Evolutionary conservation across 768 basidiomycete species (phyloP).

Genomic region (Suillus ampliporus): DNA sequence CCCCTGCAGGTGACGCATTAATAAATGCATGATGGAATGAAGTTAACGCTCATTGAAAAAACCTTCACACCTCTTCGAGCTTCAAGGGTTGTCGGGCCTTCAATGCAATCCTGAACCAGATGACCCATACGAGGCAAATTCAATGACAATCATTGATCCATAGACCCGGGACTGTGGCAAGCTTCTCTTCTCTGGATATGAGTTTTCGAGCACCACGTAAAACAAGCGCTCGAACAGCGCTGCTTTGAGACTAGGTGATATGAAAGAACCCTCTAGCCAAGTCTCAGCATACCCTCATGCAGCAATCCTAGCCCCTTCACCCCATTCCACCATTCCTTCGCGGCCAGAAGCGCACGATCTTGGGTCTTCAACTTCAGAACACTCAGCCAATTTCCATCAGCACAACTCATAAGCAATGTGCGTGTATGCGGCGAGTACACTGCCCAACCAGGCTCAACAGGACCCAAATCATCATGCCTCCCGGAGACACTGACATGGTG

Average conservation of each 20-base stretch:
- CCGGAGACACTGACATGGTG: conserved; percentile 34
- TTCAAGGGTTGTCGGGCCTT: background rate
- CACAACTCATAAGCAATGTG: conserved; percentile 61
- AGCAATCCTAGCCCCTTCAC: conserved; percentile 42
- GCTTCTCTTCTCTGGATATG: background rate
- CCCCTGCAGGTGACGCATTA: background rate
- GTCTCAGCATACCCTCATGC: conserved; percentile 15
- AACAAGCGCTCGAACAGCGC: background rate
- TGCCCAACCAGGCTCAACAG: conserved; percentile 46
- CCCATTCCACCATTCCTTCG: conserved; percentile 85
- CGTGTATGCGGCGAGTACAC: conserved; percentile 45
- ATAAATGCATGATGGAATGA: background rate
- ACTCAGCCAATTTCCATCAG: conserved; percentile 53
- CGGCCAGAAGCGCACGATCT: conserved; percentile 56
- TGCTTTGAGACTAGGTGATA: background rate
- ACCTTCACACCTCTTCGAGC: background rate
- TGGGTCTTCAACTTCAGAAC: conserved; percentile 67
- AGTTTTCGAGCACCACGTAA: background rate
- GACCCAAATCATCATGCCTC: conserved; percentile 16
- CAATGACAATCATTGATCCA: background rate
- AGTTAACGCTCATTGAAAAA: background rate
- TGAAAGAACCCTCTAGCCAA: conserved; percentile 1
- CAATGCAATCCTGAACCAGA: background rate
- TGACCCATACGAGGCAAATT: background rate
- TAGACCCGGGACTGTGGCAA: too few species aligned